Evolutionary conservation across 169 alveolate genomes (phyloP).

Genomic region (Plasmodium gaboni): DNA sequence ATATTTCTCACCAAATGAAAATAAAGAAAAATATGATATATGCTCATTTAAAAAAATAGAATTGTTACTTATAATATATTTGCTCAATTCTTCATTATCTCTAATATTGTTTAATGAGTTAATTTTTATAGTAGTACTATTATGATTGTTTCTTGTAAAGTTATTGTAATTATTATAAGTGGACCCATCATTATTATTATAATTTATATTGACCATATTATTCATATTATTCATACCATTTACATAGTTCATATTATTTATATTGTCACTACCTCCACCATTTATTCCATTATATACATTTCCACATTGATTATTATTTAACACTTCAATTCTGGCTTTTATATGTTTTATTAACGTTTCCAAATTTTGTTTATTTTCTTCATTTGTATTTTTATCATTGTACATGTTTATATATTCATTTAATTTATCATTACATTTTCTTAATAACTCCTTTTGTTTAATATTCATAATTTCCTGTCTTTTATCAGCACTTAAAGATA

Average conservation of each 20-base stretch:
- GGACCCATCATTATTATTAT: neutral
- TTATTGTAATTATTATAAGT: neutral
- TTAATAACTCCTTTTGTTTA: constrained; percentile 62
- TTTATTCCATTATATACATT: too few relatives aligned
- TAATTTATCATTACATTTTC: constrained; percentile 67
- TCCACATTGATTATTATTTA: constrained; percentile 58
- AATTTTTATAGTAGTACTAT: constrained; percentile 47
- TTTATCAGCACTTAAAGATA: constrained; percentile 56
- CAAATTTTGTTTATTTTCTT: constrained; percentile 27
- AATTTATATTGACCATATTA: neutral
- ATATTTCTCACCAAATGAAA: constrained; percentile 62
- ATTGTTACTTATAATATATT: constrained; percentile 41
- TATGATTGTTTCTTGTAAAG: neutral
- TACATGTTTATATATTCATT: constrained; percentile 65
- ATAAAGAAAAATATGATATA: constrained; percentile 61
- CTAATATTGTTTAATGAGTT: constrained; percentile 30
- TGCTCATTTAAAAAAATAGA: constrained; percentile 67
- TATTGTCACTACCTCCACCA: neutral
- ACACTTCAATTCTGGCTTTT: constrained; percentile 31
- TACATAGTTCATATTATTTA: neutral
- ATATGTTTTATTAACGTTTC: constrained; percentile 49
- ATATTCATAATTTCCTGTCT: constrained; percentile 56
- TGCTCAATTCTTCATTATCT: constrained; percentile 59
- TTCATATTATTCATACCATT: neutral
- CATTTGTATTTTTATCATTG: constrained; percentile 41